Conservation (phyloP, 257 asterid genomes). For the Cinchona pubescens region DNA sequence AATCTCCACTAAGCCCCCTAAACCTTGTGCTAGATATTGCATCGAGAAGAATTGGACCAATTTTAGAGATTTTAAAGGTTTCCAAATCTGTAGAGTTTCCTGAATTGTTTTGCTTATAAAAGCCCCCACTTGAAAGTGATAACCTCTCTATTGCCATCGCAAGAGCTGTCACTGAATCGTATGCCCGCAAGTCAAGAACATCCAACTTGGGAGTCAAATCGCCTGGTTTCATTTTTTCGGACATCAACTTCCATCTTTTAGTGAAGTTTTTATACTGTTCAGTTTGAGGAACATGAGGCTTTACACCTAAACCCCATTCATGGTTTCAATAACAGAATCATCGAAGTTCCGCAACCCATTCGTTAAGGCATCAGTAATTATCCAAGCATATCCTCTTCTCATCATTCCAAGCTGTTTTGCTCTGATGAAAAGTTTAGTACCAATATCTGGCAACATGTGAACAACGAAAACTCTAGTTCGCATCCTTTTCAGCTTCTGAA, state of each 20-base stretch:
- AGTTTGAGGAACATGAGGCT: conserved; percentile 32
- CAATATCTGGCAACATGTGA: conserved; percentile 37
- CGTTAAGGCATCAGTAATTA: conserved; percentile 43
- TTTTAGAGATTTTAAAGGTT: conserved; percentile 22
- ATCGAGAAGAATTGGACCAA: conserved; percentile 28
- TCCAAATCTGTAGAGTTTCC: conserved; percentile 22
- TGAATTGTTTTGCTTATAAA: conserved; percentile 21
- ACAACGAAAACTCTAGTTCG: conserved; percentile 52
- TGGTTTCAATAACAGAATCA: conserved; percentile 30
- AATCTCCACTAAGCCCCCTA: conserved; percentile 42
- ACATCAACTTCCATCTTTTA: conserved; percentile 29
- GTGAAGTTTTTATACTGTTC: conserved; percentile 28
- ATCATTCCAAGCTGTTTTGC: conserved; percentile 47
- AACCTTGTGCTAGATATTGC: conserved; percentile 30
- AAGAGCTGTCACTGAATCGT: conserved; percentile 45
- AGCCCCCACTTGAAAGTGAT: conserved; percentile 8
- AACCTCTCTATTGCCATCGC: conserved; percentile 51
- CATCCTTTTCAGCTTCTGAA: conserved; percentile 46
- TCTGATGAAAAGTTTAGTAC: conserved; percentile 31
- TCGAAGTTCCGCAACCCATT: conserved; percentile 25
- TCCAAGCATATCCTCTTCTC: conserved; percentile 48
- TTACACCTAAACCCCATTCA: conserved; percentile 61
- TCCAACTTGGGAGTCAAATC: conserved; percentile 20
- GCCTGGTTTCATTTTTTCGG: conserved; percentile 14
- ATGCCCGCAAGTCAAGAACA: conserved; percentile 48